Base-by-base conservation (phyloP, 306 rosid species). In the Medicago lupulina region DNA sequence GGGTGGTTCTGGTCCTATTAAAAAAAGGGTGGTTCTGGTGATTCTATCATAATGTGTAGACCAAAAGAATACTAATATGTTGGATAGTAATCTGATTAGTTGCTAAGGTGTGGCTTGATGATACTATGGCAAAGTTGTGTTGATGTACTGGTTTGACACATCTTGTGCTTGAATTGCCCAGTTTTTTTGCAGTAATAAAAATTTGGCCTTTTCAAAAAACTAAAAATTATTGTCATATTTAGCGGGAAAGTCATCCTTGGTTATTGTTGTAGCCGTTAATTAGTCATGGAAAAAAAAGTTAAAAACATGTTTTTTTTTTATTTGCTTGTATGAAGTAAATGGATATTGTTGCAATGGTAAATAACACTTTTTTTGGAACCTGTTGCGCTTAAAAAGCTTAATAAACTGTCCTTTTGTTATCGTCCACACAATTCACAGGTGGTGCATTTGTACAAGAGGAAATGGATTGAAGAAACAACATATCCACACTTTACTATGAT, bases 401-500 rank as follows among this genome's bases (percentile, higher is more conserved):
- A 11, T 80, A 76, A 17, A 7, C 28, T 17, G 41, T 65, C 55
- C 39, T 54, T 75, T 70, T 77, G 34, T 17, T 71, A 38, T 75
- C n/a, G n/a, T n/a, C 67, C 44, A 63, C 50, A 58, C 18, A 59
- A 70, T 81, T 81, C 51, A 73, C 83, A 92, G 99, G 97, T 87
- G 69, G 93, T 95, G 69, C 92, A 89, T 89, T 81, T 95, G 87
- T 69, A 77, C 79, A 90, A 89, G 78, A 87, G 98, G 84, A 91
- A 84, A 57, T 94, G 97, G 97, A 83, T 94, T 70, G 96, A 90
- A 85, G 99, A 92, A 82, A 53, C 89, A 10, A 90, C 96, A 43
- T 95, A 90, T 83, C 97, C 97, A 1, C 95, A 81, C 71, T 88
- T 95, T 54, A 95, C 97, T 3, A 95, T 92, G 96, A 95, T 92